Evolutionary conservation across 768 basidiomycete species (phyloP).

Genomic region (Agaricus subrufescens): DNA sequence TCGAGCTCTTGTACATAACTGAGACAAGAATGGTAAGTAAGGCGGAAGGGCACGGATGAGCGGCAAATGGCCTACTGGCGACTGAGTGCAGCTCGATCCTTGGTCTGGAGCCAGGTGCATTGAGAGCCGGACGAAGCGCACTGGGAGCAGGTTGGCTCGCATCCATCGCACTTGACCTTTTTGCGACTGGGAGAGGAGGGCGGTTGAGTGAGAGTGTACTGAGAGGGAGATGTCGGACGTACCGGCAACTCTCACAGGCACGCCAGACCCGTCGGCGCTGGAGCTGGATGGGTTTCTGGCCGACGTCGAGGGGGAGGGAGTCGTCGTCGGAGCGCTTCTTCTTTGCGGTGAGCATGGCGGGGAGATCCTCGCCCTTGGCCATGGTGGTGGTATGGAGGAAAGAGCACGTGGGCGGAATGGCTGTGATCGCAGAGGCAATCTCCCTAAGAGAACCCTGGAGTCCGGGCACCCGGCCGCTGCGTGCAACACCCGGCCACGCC

Average conservation of each 20-base stretch:
- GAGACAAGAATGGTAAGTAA: conserved; percentile 11
- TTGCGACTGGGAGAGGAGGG: conserved; percentile 53
- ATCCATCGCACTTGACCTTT: conserved; percentile 92
- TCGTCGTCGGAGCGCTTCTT: conserved; percentile 74
- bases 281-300: conserved; percentile 69
- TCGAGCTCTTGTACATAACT: conserved; percentile 93
- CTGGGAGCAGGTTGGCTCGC: conserved; percentile 82
- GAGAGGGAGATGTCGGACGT: conserved; percentile 21
- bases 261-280: conserved; percentile 83
- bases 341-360: conserved; percentile 52
- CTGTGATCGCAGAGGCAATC: too few relatives aligned
- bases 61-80: conserved; percentile 61
- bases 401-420: not conserved
- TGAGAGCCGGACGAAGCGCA: conserved; percentile 69
- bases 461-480: too few relatives aligned
- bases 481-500: too few relatives aligned
- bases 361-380: conserved; percentile 48
- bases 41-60: not conserved
- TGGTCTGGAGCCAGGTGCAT: conserved; percentile 89
- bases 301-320: conserved; percentile 47
- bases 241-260: conserved; percentile 89
- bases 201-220: conserved; percentile 15
- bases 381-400: conserved; percentile 25
- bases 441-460: too few relatives aligned
- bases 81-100: conserved; percentile 85